Evolutionary conservation across 352 stramenopile genomes (phyloP).

Genomic region (Globisporangium middletonii): DNA sequence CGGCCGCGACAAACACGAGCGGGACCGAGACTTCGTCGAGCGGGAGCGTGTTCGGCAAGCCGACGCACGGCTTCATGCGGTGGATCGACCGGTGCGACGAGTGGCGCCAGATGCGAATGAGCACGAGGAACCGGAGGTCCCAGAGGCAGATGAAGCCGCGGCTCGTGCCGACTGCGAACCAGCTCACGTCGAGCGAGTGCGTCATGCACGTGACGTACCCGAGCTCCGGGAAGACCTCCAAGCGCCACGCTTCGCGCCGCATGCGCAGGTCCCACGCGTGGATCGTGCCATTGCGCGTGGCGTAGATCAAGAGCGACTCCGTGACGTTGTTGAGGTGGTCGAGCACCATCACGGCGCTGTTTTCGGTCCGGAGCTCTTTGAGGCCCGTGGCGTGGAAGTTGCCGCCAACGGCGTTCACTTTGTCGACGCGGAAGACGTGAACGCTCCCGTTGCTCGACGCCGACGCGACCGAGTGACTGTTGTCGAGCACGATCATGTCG

Average conservation of each 20-base stretch:
- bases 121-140: conserved; percentile 94
- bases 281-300: conserved; percentile 88
- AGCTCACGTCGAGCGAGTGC: conserved; percentile 93
- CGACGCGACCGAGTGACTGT: conserved; percentile 93
- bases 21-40: conserved; percentile 77
- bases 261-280: conserved; percentile 91
- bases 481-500: conserved; percentile 95
- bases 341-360: conserved; percentile 92
- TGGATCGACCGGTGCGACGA: conserved; percentile 89
- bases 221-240: conserved; percentile 91
- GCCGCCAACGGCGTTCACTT: conserved; percentile 57
- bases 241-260: conserved; percentile 88
- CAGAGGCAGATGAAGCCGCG: conserved; percentile 94
- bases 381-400: conserved; percentile 69
- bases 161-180: conserved; percentile 92
- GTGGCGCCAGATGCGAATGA: conserved; percentile 96
- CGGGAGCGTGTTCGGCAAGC: conserved; percentile 70
- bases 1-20: conserved; percentile 92
- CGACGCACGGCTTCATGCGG: conserved; percentile 77
- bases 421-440: conserved; percentile 96
- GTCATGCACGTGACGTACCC: conserved; percentile 95
- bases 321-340: conserved; percentile 96
- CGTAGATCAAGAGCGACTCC: conserved; percentile 92
- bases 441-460: conserved; percentile 87
- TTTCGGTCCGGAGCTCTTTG: conserved; percentile 71